phyloP scores from a whole-genome alignment of 2,329 filamentous ascomycete genomes.

The Penicillium capsulatum region DNA sequence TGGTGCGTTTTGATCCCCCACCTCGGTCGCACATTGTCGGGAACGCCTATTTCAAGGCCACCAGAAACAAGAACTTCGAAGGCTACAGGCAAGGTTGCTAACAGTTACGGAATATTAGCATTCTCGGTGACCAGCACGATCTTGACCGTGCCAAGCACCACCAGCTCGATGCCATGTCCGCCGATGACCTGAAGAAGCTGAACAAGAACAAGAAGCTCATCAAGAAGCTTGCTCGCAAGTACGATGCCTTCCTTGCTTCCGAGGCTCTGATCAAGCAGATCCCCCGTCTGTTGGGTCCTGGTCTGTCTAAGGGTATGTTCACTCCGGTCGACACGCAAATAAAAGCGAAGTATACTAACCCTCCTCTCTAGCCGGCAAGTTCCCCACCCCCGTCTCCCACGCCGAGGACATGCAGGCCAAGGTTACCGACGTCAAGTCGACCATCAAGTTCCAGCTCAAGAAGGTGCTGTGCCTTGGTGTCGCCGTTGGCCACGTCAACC shows the following conservation, averaged over 20 bases:
- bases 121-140: slow-evolving; percentile 94
- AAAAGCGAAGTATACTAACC: slow-evolving; percentile 30
- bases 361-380: slow-evolving; percentile 78
- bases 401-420: slow-evolving; percentile 86
- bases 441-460: slow-evolving; percentile 99
- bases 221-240: slow-evolving; percentile 99
- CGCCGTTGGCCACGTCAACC: slow-evolving; percentile 96
- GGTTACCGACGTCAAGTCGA: slow-evolving; percentile 99
- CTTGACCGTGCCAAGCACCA: slow-evolving; percentile 99
- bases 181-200: slow-evolving; percentile 99
- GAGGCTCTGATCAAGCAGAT: slow-evolving; percentile 99
- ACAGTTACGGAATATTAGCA: slow-evolving; percentile 44
- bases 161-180: slow-evolving; percentile 95
- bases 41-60: no score
- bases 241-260: slow-evolving; percentile 98
- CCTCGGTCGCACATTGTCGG: no score
- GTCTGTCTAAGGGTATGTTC: slow-evolving; percentile 82
- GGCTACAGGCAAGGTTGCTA: slow-evolving; percentile 10
- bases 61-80: no score
- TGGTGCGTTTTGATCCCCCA: slow-evolving; percentile 53
- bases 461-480: slow-evolving; percentile 99
- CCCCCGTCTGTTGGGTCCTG: slow-evolving; percentile 96
- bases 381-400: slow-evolving; percentile 98
- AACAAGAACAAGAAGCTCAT: slow-evolving; percentile 99
- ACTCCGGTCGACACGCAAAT: neutral